These are phyloP conservation scores for Vigna unguiculata DNA, from an alignment of 306 rosid genomes.

Conservation along the genomic window DNA sequence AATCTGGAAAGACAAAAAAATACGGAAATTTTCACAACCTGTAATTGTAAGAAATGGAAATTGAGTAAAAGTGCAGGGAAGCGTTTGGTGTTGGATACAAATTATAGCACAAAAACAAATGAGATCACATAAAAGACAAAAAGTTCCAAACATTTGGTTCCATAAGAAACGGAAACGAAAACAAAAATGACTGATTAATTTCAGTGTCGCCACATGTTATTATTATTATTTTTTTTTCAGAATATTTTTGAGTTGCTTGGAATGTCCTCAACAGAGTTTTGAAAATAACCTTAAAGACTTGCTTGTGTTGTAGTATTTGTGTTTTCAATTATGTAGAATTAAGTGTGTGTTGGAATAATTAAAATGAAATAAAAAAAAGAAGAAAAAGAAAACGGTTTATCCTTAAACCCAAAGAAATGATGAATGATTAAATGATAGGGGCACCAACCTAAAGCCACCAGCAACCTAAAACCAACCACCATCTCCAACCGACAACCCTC, in stretches of 20 bases:
- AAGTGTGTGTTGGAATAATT: constrained; percentile 35
- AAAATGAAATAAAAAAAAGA: not conserved
- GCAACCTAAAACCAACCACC: constrained; percentile 46
- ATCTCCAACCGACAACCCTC: constrained; percentile 38
- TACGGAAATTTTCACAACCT: not conserved
- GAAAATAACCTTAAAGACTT: not conserved
- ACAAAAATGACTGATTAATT: not conserved
- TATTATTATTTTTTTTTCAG: not conserved
- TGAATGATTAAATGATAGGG: constrained; percentile 47
- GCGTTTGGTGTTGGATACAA: not conserved
- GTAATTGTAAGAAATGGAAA: not conserved
- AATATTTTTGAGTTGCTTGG: constrained; percentile 11
- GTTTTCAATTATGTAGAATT: constrained; percentile 19
- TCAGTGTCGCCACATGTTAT: not conserved
- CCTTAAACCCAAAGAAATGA: constrained; percentile 71
- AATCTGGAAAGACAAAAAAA: constrained; percentile 25
- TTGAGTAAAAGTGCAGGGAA: constrained; percentile 3
- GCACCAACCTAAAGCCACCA: constrained; percentile 41
- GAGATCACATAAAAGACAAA: constrained; percentile 17
- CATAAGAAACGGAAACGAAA: constrained; percentile 6
- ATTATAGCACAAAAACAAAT: constrained; percentile 25
- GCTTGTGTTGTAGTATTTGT: too few species aligned
- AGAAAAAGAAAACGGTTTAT: constrained; percentile 5
- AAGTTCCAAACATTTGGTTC: not conserved
- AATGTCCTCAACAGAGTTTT: not conserved